phyloP scores from a whole-genome alignment of 495 filamentous ascomycete genomes.

The Glarea lozoyensis region DNA sequence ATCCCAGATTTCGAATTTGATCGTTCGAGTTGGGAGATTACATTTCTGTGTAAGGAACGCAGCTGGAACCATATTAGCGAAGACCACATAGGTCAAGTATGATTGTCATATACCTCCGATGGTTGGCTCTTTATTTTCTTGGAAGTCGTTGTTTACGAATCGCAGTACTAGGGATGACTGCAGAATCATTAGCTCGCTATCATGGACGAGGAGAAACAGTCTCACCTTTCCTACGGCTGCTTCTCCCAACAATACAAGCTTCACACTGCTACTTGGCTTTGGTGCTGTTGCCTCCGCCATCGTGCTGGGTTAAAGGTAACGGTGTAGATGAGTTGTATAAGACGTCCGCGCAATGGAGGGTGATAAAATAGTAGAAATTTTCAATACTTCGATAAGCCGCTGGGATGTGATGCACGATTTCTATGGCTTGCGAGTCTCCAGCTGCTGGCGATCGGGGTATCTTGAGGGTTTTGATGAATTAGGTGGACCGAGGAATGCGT shows the following conservation, averaged over 20 bases:
- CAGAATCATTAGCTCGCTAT: conserved; percentile 6
- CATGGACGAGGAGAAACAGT: background rate
- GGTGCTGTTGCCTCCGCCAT: conserved; percentile 49
- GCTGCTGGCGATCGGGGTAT: conserved; percentile 1
- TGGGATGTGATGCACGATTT: background rate
- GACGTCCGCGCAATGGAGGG: background rate
- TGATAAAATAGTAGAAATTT: background rate
- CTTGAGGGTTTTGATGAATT: conserved; percentile 1
- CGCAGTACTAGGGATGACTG: conserved; percentile 96
- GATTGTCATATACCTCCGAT: conserved; percentile 72
- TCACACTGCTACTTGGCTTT: conserved; percentile 98
- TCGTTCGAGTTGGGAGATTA: conserved; percentile 87
- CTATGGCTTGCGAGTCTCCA: background rate
- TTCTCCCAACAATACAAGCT: conserved; percentile 94
- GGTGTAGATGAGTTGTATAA: background rate
- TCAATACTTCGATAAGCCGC: too few species aligned
- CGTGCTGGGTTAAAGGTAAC: too few species aligned
- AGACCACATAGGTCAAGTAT: conserved; percentile 1
- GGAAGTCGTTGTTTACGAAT: conserved; percentile 99
- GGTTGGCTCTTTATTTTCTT: conserved; percentile 99
- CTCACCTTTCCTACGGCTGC: conserved; percentile 95
- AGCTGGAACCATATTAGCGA: conserved; percentile 41
- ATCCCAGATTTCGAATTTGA: conserved; percentile 99
- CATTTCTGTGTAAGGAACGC: conserved; percentile 99
- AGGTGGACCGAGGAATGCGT: too few species aligned